These are phyloP conservation scores for Solanum hybrid DNA, from an alignment of 305 asterid genomes.

Conservation along the genomic window DNA sequence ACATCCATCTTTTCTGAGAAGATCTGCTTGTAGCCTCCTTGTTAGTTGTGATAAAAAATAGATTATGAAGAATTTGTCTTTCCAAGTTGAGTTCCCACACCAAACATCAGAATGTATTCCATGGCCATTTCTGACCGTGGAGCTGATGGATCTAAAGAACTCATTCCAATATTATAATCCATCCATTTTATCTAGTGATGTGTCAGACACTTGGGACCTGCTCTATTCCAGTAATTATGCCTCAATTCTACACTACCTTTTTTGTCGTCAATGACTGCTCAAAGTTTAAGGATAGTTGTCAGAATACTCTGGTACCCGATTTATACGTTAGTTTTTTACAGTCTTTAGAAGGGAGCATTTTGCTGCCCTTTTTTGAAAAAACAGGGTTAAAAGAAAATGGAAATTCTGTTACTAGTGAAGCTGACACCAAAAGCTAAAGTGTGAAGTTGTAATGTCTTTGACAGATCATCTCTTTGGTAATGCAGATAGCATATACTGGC, in stretches of 20 bases:
- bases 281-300: background rate
- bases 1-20: background rate
- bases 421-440: no score
- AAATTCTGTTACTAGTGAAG: no score
- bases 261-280: background rate
- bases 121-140: background rate
- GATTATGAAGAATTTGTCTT: background rate
- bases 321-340: background rate
- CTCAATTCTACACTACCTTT: background rate
- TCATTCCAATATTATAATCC: background rate
- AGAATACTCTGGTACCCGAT: background rate
- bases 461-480: background rate
- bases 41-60: background rate
- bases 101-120: background rate
- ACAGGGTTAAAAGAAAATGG: background rate
- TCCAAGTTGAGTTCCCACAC: background rate
- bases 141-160: background rate
- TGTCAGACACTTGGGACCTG: background rate
- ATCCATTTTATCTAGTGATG: background rate
- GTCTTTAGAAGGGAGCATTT: background rate
- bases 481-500: conserved; percentile 90
- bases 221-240: background rate
- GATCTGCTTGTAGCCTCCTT: background rate
- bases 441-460: background rate
- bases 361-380: background rate